A percentile compares a stretch with the other conserved stretches of the same genome.
Evolutionary conservation across 352 stramenopile genomes (phyloP).

Genomic region (Phytopythium chamaehyphon): DNA sequence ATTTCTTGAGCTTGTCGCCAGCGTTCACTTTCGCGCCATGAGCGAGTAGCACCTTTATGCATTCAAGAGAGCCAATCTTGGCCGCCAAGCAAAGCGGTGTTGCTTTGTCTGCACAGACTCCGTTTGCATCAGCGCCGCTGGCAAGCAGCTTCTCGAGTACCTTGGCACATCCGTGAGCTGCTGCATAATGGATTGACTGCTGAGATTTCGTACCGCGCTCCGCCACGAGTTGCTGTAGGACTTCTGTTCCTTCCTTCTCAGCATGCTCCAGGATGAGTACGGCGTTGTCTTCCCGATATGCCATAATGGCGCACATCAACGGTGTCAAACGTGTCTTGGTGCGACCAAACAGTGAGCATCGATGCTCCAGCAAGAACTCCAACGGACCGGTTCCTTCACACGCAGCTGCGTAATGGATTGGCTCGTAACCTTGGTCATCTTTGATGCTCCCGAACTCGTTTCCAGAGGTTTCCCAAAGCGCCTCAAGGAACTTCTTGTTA

Average conservation of each 20-base stretch:
- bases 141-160: constrained; percentile 49
- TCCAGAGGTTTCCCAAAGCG: constrained; percentile 49
- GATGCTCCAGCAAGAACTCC: constrained; percentile 53
- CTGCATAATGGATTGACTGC: constrained; percentile 64
- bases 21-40: constrained; percentile 54
- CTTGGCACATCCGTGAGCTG: constrained; percentile 30
- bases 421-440: constrained; percentile 54
- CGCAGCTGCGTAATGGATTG: constrained; percentile 63
- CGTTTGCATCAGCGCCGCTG: constrained; percentile 51
- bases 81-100: constrained; percentile 60
- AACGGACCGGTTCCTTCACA: constrained; percentile 51
- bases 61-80: constrained; percentile 51
- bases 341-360: constrained; percentile 46
- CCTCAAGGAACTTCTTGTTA: constrained; percentile 56
- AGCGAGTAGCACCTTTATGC: constrained; percentile 42
- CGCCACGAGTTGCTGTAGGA: constrained; percentile 29
- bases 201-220: constrained; percentile 46
- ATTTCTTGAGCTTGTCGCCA: constrained; percentile 76
- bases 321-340: constrained; percentile 63
- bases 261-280: constrained; percentile 61
- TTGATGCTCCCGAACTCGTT: constrained; percentile 49
- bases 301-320: constrained; percentile 48
- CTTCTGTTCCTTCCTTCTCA: constrained; percentile 25
- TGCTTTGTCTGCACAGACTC: constrained; percentile 38
- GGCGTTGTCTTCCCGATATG: constrained; percentile 47